Evolutionary conservation across 2,329 filamentous ascomycete genomes (phyloP).

Genomic region (Pseudogymnoascus sp.): DNA sequence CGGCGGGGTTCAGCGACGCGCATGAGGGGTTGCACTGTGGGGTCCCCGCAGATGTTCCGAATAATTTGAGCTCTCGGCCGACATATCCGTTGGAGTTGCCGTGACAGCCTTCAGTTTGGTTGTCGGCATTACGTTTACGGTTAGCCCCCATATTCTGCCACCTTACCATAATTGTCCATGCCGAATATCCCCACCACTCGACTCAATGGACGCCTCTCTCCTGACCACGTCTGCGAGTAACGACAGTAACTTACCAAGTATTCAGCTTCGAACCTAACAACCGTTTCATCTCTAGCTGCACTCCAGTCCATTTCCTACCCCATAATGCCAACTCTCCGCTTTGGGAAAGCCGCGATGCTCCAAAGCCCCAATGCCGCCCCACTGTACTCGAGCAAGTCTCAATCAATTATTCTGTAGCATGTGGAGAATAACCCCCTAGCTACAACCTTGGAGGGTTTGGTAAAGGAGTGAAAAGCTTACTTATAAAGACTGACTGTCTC

Average conservation of each 20-base stretch:
- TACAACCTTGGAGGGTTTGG: not conserved
- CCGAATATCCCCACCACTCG: not conserved
- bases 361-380: not conserved
- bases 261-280: not conserved
- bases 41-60: not conserved
- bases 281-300: not conserved
- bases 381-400: not conserved
- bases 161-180: not conserved
- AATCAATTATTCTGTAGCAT: not conserved
- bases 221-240: not conserved
- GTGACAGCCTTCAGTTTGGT: not conserved
- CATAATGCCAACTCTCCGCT: not conserved
- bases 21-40: not conserved
- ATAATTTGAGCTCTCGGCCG: not conserved
- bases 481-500: not conserved
- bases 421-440: not conserved
- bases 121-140: conserved; percentile 1
- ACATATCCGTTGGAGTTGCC: not conserved
- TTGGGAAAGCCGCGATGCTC: not conserved
- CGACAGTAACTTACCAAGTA: not conserved
- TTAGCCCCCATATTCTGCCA: not conserved
- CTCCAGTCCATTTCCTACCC: not conserved
- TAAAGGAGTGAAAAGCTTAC: not conserved
- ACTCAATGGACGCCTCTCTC: not conserved
- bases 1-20: not conserved